Conservation (phyloP, 1,284 basidiomycete genomes). For the Pseudozyma pruni region DNA sequence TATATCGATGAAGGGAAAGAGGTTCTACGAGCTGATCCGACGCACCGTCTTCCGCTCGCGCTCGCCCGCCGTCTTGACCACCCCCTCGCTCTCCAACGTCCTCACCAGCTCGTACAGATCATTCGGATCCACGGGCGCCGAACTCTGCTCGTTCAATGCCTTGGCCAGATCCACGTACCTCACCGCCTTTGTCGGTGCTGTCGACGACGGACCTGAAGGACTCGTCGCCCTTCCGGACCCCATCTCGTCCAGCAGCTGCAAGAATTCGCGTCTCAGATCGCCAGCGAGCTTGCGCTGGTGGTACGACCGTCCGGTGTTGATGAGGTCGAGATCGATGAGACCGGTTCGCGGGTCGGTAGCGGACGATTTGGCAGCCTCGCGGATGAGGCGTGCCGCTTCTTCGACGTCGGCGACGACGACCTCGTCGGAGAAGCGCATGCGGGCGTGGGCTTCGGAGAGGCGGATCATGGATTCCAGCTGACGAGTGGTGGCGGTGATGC, state of each 20-base stretch:
- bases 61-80: conserved; percentile 61
- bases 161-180: conserved; percentile 60
- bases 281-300: conserved; percentile 75
- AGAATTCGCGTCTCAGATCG: conserved; percentile 61
- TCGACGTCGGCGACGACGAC: conserved; percentile 88
- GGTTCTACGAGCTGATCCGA: conserved; percentile 41
- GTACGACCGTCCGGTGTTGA: conserved; percentile 90
- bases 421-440: conserved; percentile 87
- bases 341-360: conserved; percentile 86
- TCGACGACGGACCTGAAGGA: conserved; percentile 36
- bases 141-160: conserved; percentile 61
- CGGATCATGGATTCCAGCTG: conserved; percentile 98
- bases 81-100: conserved; percentile 58
- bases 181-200: conserved; percentile 50
- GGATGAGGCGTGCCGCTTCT: conserved; percentile 91
- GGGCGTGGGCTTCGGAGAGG: conserved; percentile 93
- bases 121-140: conserved; percentile 54
- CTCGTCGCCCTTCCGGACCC: conserved; percentile 39
- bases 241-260: conserved; percentile 58
- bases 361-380: conserved; percentile 87
- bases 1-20: background rate
- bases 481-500: conserved; percentile 96
- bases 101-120: conserved; percentile 61
- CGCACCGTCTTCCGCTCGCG: conserved; percentile 64
- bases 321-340: conserved; percentile 93